A percentile compares a stretch with the other conserved stretches of the same genome.
Evolutionary conservation across 2,329 filamentous ascomycete species (phyloP).

Genomic region (Stachybotrys chlorohalonatus): DNA sequence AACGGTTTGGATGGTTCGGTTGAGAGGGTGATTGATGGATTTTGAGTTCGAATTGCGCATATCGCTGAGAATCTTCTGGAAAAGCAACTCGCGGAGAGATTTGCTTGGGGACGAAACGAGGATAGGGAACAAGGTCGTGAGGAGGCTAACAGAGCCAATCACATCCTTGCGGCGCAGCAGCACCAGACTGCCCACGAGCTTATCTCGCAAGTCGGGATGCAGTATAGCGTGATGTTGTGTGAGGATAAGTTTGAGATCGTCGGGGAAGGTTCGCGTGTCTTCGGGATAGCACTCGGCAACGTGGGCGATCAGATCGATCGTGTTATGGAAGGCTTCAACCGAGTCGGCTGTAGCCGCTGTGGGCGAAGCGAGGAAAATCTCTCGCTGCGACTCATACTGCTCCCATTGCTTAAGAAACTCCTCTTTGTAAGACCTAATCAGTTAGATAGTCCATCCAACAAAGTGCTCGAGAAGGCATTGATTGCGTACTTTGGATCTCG

Average conservation of each 20-base stretch:
- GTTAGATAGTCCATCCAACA: conserved; percentile 6
- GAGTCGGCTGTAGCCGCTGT: conserved; percentile 68
- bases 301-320: conserved; percentile 90
- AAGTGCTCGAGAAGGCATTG: conserved; percentile 1
- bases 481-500: conserved; percentile 64
- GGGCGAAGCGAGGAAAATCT: conserved; percentile 84
- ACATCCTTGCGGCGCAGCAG: conserved; percentile 85
- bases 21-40: conserved; percentile 82
- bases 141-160: conserved; percentile 71
- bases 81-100: conserved; percentile 73
- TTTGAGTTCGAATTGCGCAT: conserved; percentile 82
- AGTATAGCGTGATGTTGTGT: conserved; percentile 74
- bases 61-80: conserved; percentile 83
- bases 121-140: conserved; percentile 91
- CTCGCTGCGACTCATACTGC: conserved; percentile 84
- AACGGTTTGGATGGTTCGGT: conserved; percentile 86
- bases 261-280: conserved; percentile 66
- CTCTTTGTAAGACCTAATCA: conserved; percentile 67
- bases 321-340: conserved; percentile 75
- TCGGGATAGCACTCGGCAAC: conserved; percentile 88
- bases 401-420: conserved; percentile 83
- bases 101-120: conserved; percentile 90
- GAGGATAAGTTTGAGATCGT: conserved; percentile 74
- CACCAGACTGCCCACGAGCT: conserved; percentile 85
- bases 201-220: conserved; percentile 80